A percentile compares a stretch with the other conserved stretches of the same genome.
Conservation (phyloP, 2,329 filamentous ascomycete genomes). For the Pseudopithomyces chartarum region DNA sequence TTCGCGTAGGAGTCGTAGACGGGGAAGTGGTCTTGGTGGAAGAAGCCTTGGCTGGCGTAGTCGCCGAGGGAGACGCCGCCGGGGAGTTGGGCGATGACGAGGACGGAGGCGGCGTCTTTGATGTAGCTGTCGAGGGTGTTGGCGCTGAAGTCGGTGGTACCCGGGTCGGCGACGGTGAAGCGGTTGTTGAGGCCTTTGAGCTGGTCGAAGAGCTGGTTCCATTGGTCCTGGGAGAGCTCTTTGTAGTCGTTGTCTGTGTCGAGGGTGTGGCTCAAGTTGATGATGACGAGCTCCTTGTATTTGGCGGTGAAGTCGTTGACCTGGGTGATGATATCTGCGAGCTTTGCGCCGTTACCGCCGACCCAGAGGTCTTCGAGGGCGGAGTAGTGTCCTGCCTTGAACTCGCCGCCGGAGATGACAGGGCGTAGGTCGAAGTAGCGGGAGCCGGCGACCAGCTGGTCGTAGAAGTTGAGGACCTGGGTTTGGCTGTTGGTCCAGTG, state of each 20-base stretch:
- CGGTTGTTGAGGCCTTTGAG: constrained; percentile 51
- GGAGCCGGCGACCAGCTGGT: constrained; percentile 53
- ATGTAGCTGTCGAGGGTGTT: constrained; percentile 46
- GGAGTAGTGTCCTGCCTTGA: constrained; percentile 52
- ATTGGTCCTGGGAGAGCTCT: constrained; percentile 46
- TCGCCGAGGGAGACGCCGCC: constrained; percentile 31
- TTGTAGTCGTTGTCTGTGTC: constrained; percentile 48
- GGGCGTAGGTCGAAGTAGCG: constrained; percentile 57
- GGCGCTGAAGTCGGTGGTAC: constrained; percentile 35
- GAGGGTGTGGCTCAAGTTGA: constrained; percentile 53
- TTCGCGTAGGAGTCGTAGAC: constrained; percentile 44
- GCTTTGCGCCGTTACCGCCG: constrained; percentile 53
- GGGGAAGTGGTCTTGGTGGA: constrained; percentile 38
- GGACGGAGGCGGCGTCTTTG: constrained; percentile 40
- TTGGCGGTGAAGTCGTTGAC: constrained; percentile 54
- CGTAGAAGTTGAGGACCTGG: constrained; percentile 52
- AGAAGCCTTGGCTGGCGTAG: constrained; percentile 44
- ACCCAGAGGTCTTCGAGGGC: constrained; percentile 45
- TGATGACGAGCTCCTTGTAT: constrained; percentile 53
- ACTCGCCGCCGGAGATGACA: constrained; percentile 46
- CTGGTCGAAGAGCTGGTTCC: constrained; percentile 51
- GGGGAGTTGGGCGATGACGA: constrained; percentile 42
- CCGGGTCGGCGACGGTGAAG: constrained; percentile 28
- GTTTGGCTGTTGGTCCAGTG: constrained; percentile 51
- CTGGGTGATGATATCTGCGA: constrained; percentile 51